Conservation (phyloP, 805 yeast genomes). For the Sugiyamaella marilandica region DNA sequence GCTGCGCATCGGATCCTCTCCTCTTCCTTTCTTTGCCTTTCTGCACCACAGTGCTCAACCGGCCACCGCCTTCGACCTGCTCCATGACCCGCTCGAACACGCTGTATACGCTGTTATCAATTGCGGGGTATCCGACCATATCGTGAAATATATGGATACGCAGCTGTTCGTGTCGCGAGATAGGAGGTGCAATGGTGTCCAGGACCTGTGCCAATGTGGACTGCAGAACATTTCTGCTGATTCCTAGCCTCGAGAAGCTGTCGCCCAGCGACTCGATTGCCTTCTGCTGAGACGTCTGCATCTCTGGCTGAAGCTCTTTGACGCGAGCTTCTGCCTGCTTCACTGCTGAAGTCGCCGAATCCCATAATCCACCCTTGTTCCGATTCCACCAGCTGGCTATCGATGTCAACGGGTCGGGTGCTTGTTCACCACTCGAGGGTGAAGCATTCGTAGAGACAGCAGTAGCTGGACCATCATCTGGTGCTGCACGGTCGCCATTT, state of each 20-base stretch:
- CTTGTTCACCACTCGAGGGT: neutral
- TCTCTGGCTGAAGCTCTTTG: constrained; percentile 35
- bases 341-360: constrained; percentile 35
- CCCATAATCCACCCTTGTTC: constrained; percentile 38
- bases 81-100: constrained; percentile 56
- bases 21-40: constrained; percentile 39
- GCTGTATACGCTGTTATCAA: constrained; percentile 46
- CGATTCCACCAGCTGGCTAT: constrained; percentile 36
- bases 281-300: constrained; percentile 25
- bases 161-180: constrained; percentile 40
- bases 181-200: constrained; percentile 42
- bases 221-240: constrained; percentile 25
- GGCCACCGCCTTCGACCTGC: constrained; percentile 69
- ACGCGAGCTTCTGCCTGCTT: constrained; percentile 40
- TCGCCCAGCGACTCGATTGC: constrained; percentile 18
- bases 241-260: constrained; percentile 16
- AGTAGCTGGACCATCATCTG: constrained; percentile 4
- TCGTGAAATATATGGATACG: constrained; percentile 42
- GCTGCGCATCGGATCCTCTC: constrained; percentile 32
- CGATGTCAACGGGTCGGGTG: constrained; percentile 30
- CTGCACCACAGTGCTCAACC: constrained; percentile 47
- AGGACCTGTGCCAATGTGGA: constrained; percentile 36
- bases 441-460: neutral
- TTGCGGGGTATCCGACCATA: constrained; percentile 41
- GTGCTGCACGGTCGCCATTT: neutral